Base-by-base conservation (phyloP, 352 stramenopile genomes). In the Elongisporangium anandrum region DNA sequence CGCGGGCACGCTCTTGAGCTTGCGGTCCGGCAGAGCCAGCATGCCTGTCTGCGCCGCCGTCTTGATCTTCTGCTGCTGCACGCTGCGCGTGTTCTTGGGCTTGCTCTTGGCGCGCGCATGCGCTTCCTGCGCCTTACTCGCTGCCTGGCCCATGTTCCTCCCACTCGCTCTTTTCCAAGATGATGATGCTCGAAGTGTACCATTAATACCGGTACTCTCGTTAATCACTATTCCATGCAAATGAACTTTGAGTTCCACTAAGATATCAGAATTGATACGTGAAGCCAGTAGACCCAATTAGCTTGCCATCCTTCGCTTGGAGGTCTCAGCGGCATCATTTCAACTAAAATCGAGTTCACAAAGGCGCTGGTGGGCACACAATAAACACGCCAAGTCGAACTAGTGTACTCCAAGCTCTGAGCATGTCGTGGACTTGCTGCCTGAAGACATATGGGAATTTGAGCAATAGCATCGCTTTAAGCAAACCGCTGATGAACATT, bases 41-140 rank as follows among this genome's bases (percentile, higher is more conserved):
- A 95, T 63, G 50, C 82, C 84, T 24, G 86, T 94, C 48, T 61
- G 57, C 19, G 65, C 67, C 22, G 86, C 86, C 0, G 66, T 69
- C 26, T 81, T 68, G 41, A 95, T 72, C 68, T 95, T 95, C 69
- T 92, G 80, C 55, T 90, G 67, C 69, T 90, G 79, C 24, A 94
- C 79, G 54, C 61, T 77, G 55, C 80, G 81, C 56, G 64, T 87
- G 56, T 78, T 89, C 73, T 92, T 95, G 23, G 86, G 84, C 68
- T 92, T 91, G 72, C 81, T 88, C 72, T 85, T 87, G 55, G 77
- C 72, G 62, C 88, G 70, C 55, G 81, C 63, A 52, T 81, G 81
- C 22, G 79, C 83, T 56, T 91, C 81, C 22, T 79, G 70, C 52
- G 74, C 80, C 66, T 90, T 90, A n/a, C 70, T 77, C 13, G 78